These are phyloP conservation scores for Fusarium domesticum DNA, from an alignment of 2,329 filamentous ascomycete genomes.

Conservation along the genomic window DNA sequence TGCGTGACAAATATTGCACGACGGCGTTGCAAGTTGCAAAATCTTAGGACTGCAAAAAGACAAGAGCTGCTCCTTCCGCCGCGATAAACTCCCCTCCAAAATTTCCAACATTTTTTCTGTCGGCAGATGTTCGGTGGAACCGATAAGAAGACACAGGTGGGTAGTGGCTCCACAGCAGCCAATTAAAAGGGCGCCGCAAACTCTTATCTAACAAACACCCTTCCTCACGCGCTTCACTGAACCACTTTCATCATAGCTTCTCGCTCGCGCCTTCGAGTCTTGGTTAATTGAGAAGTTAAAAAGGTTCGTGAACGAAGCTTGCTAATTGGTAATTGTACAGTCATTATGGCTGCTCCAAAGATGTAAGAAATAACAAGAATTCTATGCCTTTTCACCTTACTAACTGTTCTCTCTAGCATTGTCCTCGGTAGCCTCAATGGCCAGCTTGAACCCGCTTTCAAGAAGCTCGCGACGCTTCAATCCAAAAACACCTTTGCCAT, in stretches of 20 bases:
- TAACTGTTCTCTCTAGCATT: constrained; percentile 48
- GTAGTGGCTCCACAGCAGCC: constrained; percentile 18
- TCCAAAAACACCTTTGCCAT: constrained; percentile 85
- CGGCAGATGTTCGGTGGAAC: constrained; percentile 35
- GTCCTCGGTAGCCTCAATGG: constrained; percentile 83
- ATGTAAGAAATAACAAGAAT: constrained; percentile 47
- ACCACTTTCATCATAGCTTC: constrained; percentile 21
- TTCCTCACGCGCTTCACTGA: constrained; percentile 10
- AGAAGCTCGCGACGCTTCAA: constrained; percentile 77
- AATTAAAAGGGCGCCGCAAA: constrained; percentile 36
- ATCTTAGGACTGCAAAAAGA: constrained; percentile 19
- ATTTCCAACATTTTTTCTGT: constrained; percentile 33
- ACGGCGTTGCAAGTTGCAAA: constrained; percentile 17
- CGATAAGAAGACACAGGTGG: constrained; percentile 33
- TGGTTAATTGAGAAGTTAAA: constrained; percentile 1
- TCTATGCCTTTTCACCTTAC: not conserved
- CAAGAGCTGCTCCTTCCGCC: constrained; percentile 12
- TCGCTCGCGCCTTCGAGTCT: constrained; percentile 11
- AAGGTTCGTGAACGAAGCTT: constrained; percentile 1
- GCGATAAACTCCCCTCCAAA: constrained; percentile 30
- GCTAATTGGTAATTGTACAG: constrained; percentile 4
- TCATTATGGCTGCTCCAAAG: constrained; percentile 47
- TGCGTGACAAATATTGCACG: constrained; percentile 24
- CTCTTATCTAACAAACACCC: constrained; percentile 29
- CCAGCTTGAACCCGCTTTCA: constrained; percentile 70